Evolutionary conservation across 805 yeast genomes (phyloP), one percentile per base, ranked within the genome.

Genomic region (Saccharomycopsis guyanensis): DNA sequence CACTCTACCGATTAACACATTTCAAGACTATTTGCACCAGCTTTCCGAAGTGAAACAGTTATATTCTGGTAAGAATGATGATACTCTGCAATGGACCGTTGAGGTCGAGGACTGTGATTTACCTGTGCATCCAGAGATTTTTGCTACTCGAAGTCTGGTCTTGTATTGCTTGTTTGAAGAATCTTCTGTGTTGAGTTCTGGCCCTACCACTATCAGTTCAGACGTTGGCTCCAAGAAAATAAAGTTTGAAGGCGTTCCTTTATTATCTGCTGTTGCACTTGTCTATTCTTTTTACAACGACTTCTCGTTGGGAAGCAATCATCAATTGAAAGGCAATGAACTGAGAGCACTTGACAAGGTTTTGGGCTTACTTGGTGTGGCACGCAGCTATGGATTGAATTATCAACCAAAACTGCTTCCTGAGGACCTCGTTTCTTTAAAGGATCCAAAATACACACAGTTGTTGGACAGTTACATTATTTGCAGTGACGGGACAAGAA

Each of bases 381-480:
- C 29, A 10, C 29, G 29, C 10, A 6, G 10, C 29, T 10, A 25
- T 10, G 10, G 29, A 10, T n/a, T n/a, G n/a, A n/a, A n/a, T n/a
- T n/a, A n/a, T n/a, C n/a, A n/a, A n/a, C n/a, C n/a, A n/a, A 25
- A 25, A 10, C 29, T 15, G 20, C 19, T 38, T 5, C 22, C 42
- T 6, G 33, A 38, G 27, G 24, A 19, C 10, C 27, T 38, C 16
- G 4, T 15, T 23, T 15, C 18, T 4, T 38, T 3, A 37, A 39
- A 2, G 43, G 42, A 2, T 38, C 6, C 18, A 22, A 18, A 33
- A 38, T 45, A 19, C n/a, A 13, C 2, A 8, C 25, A 38, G 8
- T 34, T 36, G 4, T 37, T 41, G n/a, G 84, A 80, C 56, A 70
- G 76, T 2, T 54, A 55, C 0, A 60, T 86, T 2, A 53, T 53